A percentile compares a stretch with the other conserved stretches of the same genome.
Evolutionary conservation across 1,284 basidiomycete species (phyloP).

Genomic region (Heimioporus retisporus): DNA sequence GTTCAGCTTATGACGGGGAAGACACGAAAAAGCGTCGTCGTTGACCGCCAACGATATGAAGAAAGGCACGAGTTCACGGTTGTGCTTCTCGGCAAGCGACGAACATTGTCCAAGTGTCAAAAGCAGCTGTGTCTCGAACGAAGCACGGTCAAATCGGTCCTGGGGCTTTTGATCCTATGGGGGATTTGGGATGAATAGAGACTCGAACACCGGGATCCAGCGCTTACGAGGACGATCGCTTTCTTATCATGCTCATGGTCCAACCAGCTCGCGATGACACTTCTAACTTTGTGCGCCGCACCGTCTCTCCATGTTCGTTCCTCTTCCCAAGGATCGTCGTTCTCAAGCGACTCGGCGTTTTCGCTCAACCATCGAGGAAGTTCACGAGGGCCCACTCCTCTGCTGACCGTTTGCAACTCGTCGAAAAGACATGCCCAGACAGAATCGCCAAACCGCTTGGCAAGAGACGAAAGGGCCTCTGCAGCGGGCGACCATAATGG

Average conservation of each 20-base stretch:
- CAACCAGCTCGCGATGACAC: constrained; percentile 57
- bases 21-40: constrained; percentile 48
- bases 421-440: constrained; percentile 81
- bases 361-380: constrained; percentile 31
- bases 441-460: constrained; percentile 68
- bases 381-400: background rate
- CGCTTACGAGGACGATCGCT: constrained; percentile 49
- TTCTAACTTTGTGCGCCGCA: constrained; percentile 69
- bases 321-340: constrained; percentile 66
- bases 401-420: constrained; percentile 58
- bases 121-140: constrained; percentile 88
- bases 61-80: constrained; percentile 81
- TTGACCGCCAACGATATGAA: constrained; percentile 69
- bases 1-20: constrained; percentile 63
- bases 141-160: constrained; percentile 79
- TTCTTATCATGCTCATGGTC: constrained; percentile 39
- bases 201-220: background rate
- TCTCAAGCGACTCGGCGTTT: constrained; percentile 33
- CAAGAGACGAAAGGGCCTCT: constrained; percentile 70
- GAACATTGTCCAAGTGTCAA: constrained; percentile 73
- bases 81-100: constrained; percentile 85
- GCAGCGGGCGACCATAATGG: constrained; percentile 91
- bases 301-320: constrained; percentile 83
- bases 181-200: too few species aligned
- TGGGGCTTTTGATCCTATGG: constrained; percentile 64